Conservation (phyloP, 495 filamentous ascomycete species). For the Penicillium pancosmium region DNA sequence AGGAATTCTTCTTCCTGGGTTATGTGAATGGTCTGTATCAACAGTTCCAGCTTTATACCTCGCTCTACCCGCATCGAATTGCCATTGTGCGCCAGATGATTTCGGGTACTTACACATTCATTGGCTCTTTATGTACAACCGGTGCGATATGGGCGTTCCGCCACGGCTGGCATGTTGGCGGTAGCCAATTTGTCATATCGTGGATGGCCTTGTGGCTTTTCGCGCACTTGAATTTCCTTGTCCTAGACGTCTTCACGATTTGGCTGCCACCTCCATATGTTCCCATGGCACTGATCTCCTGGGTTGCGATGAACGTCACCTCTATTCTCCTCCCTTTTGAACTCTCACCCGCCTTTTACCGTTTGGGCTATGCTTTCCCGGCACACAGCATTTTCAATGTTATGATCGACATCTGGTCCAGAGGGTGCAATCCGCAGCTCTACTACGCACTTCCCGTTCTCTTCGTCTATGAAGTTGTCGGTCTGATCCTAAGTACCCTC, state of each 20-base stretch:
- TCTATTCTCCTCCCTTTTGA: conserved; percentile 52
- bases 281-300: conserved; percentile 50
- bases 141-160: conserved; percentile 57
- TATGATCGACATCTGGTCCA: conserved; percentile 51
- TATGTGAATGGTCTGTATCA: conserved; percentile 44
- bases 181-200: conserved; percentile 47
- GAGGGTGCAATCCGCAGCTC: conserved; percentile 50
- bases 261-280: conserved; percentile 46
- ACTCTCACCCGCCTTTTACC: conserved; percentile 48
- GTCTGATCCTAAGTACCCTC: conserved; percentile 28
- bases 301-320: conserved; percentile 52
- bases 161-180: conserved; percentile 47
- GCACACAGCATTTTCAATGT: conserved; percentile 48
- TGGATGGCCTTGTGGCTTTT: conserved; percentile 57
- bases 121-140: conserved; percentile 47
- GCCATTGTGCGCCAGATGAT: conserved; percentile 44
- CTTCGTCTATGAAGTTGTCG: conserved; percentile 43
- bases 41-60: conserved; percentile 46
- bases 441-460: conserved; percentile 45
- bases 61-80: conserved; percentile 40
- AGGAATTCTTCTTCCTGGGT: conserved; percentile 58
- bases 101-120: conserved; percentile 45
- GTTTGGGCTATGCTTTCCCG: conserved; percentile 50
- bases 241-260: conserved; percentile 49
- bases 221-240: conserved; percentile 52